Conservation (phyloP, 2,329 filamentous ascomycete genomes). For the Fusarium sp. region DNA sequence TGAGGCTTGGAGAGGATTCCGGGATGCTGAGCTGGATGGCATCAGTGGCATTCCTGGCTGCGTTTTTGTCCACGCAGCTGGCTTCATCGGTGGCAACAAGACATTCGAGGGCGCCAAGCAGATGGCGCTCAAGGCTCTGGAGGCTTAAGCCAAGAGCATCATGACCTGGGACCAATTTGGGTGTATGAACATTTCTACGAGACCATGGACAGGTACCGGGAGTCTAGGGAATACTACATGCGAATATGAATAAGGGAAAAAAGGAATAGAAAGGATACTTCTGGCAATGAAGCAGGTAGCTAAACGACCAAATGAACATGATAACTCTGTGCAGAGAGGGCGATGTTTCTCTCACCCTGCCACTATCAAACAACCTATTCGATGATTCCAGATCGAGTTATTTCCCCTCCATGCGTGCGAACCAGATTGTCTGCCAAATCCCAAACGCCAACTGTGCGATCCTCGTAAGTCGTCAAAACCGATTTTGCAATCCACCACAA, state of each 20-base stretch:
- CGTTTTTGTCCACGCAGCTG: conserved; percentile 93
- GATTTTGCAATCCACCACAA: conserved; percentile 36
- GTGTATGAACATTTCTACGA: background rate
- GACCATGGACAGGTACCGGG: conserved; percentile 4
- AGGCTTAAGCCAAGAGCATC: conserved; percentile 45
- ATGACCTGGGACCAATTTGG: background rate
- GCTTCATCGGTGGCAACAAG: conserved; percentile 96
- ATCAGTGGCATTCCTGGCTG: conserved; percentile 76
- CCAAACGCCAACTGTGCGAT: conserved; percentile 47
- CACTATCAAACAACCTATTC: conserved; percentile 37
- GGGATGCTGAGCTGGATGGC: conserved; percentile 85
- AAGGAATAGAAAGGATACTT: conserved; percentile 29
- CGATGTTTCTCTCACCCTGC: conserved; percentile 16
- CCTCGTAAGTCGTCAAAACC: conserved; percentile 45
- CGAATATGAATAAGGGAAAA: conserved; percentile 9
- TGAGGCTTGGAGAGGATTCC: conserved; percentile 89
- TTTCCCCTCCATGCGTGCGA: conserved; percentile 36
- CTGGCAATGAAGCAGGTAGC: conserved; percentile 30
- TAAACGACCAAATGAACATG: conserved; percentile 42
- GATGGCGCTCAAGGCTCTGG: conserved; percentile 84
- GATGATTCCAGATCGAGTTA: conserved; percentile 40
- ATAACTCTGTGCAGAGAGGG: conserved; percentile 30
- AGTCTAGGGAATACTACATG: conserved; percentile 10
- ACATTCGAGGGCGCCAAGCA: conserved; percentile 87
- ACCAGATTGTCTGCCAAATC: conserved; percentile 44